These are phyloP conservation scores for Phytophthora sp. DNA, from an alignment of 352 stramenopile species.

Conservation along the genomic window DNA sequence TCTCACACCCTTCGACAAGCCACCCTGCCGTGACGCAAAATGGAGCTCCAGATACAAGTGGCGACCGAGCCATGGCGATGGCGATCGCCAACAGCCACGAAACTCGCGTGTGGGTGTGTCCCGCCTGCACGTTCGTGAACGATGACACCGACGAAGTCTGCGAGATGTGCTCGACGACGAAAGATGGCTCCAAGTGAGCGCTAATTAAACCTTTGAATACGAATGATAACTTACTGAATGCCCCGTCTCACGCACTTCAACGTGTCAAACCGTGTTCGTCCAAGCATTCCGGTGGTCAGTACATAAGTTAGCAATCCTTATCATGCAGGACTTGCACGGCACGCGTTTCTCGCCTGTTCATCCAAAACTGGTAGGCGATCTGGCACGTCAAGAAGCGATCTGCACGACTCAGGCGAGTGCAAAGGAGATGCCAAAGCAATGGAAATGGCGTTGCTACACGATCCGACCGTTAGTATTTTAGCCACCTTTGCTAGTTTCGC, in stretches of 20 bases:
- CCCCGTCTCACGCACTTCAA: too few species aligned
- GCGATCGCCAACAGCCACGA: conserved; percentile 21
- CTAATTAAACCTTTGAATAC: too few species aligned
- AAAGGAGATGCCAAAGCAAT: background rate
- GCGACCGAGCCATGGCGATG: conserved; percentile 19
- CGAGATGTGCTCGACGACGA: conserved; percentile 72
- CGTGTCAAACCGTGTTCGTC: conserved; percentile 1
- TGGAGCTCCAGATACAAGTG: conserved; percentile 16
- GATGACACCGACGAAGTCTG: conserved; percentile 57
- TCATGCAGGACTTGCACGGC: background rate
- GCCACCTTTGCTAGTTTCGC: background rate
- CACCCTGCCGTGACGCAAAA: background rate
- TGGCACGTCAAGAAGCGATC: too few species aligned
- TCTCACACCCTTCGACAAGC: conserved; percentile 30
- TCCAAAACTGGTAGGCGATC: too few species aligned
- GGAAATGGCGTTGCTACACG: background rate
- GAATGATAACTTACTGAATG: too few species aligned
- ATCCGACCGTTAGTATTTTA: too few species aligned
- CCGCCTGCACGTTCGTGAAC: conserved; percentile 80
- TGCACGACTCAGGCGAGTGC: background rate
- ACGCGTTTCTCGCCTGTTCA: background rate
- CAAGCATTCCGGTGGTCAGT: background rate
- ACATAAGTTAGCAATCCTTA: background rate
- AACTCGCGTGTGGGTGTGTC: conserved; percentile 71
- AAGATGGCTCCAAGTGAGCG: conserved; percentile 16